phyloP scores from a whole-genome alignment of 805 yeast species.

The Yarrowia sp. region DNA sequence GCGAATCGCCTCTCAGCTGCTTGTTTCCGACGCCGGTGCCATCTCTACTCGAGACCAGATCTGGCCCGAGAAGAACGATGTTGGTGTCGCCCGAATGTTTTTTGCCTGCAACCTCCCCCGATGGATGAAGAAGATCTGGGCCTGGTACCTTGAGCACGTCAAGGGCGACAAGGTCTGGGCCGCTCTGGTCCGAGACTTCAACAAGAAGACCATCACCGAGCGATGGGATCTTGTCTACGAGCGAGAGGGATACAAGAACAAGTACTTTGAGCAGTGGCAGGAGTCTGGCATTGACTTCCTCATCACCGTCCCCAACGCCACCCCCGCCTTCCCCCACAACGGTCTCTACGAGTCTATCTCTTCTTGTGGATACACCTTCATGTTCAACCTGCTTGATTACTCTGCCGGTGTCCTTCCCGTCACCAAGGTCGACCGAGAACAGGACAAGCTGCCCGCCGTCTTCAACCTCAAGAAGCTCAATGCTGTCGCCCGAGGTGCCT shows the following conservation, averaged over 20 bases:
- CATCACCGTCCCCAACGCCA: constrained; percentile 44
- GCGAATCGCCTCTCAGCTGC: constrained; percentile 51
- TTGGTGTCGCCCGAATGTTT: constrained; percentile 40
- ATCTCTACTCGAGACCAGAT: constrained; percentile 34
- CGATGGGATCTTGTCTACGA: constrained; percentile 41
- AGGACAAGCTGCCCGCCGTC: constrained; percentile 38
- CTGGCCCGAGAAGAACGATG: constrained; percentile 41
- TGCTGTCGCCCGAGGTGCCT: constrained; percentile 47
- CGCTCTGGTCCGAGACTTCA: constrained; percentile 41
- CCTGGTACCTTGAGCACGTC: constrained; percentile 39
- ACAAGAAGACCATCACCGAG: constrained; percentile 40
- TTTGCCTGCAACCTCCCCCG: constrained; percentile 40
- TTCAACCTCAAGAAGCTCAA: constrained; percentile 38
- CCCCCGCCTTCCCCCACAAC: constrained; percentile 45
- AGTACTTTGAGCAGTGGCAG: constrained; percentile 41
- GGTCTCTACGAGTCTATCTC: constrained; percentile 41
- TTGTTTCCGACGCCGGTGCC: constrained; percentile 41
- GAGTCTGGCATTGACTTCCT: constrained; percentile 42
- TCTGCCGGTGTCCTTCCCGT: constrained; percentile 60
- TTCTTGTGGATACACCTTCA: constrained; percentile 53
- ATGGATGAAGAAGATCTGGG: constrained; percentile 39
- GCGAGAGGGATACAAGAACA: constrained; percentile 41
- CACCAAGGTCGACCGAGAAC: constrained; percentile 48
- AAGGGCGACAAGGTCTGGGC: constrained; percentile 43
- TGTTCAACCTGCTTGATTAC: constrained; percentile 56